Evolutionary conservation across 768 basidiomycete species (phyloP), one percentile per base, ranked within the genome.

Genomic region (Cyathus striatus): DNA sequence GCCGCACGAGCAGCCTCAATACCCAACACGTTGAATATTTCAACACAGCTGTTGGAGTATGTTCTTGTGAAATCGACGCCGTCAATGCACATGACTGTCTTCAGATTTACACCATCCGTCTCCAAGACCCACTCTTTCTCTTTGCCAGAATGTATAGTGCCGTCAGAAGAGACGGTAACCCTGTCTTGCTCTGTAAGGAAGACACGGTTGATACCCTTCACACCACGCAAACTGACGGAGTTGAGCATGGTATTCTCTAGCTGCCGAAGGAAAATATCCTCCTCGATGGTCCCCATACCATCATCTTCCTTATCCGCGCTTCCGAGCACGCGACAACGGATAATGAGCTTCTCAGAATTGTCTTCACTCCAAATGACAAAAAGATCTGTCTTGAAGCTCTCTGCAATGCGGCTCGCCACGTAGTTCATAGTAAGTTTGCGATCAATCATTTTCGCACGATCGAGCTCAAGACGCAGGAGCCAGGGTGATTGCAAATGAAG

Each of bases 361-460:
- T 97, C 95, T 74, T 97, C 95, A 50, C 90, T 93, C 88, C 93
- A 96, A 51, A 98, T 96, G 62, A 97, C 92, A 62, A 97, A 97
- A 12, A 97, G 71, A 58, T 97, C 95, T 2, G 90, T 86, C 60
- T 92, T 90, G 73, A 98, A 98, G 50, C 81, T 93, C 61, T 92
- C 89, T 16, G 88, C 86, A 45, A 99, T 98, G 32, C 88, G 83
- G 49, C 87, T 83, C 4, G 93, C 94, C 33, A 98, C 94, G 51
- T 91, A 90, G 37, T 85, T 76, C 90, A 98, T 98, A 9, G 86
- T 89, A 52, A 97, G 74, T 61, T 94, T 94, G 57, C 94, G 85
- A 70, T 96, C 95, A 50, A 98, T 85, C 88, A 99, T 96, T 69
- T 95, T 92, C 3, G 89, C 85, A 51, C 95, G 90, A 61, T 98